Percentiles rank a stretch among this genome's conserved stretches.
phyloP scores from a whole-genome alignment of 2,329 filamentous ascomycete genomes.

The Venturia oleaginea region DNA sequence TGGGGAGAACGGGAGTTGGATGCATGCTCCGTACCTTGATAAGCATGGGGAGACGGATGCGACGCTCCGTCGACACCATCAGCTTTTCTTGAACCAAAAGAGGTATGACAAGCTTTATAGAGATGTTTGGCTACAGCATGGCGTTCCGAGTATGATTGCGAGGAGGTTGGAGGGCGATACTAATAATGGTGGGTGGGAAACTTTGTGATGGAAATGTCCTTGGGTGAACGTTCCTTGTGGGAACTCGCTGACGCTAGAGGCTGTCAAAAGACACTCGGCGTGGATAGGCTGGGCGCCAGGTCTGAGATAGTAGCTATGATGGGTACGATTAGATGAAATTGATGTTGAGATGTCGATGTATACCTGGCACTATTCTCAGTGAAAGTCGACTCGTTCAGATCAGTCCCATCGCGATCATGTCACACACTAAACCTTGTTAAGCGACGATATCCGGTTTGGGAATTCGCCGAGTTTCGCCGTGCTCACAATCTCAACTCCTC shows the following conservation, averaged over 20 bases:
- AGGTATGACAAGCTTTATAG: constrained; percentile 83
- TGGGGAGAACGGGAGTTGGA: constrained; percentile 71
- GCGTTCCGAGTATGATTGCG: constrained; percentile 80
- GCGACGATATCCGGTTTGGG: background rate
- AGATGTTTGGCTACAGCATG: constrained; percentile 77
- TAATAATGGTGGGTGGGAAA: constrained; percentile 97
- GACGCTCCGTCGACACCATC: constrained; percentile 75
- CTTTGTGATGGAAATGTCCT: constrained; percentile 26
- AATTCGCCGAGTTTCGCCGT: background rate
- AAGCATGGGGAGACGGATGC: constrained; percentile 91
- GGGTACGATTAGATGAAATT: background rate
- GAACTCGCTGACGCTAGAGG: background rate
- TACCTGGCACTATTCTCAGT: too few species aligned
- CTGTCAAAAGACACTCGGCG: background rate
- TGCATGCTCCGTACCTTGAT: constrained; percentile 86
- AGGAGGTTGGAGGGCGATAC: constrained; percentile 89
- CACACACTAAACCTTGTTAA: too few species aligned
- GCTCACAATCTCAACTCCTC: background rate
- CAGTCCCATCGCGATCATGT: too few species aligned
- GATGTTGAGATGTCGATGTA: too few species aligned
- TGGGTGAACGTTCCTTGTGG: background rate
- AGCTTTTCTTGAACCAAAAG: constrained; percentile 87
- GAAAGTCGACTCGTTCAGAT: too few species aligned
- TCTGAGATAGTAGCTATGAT: background rate
- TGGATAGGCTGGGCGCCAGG: background rate